phyloP scores from a whole-genome alignment of 208 protist genomes.

The Blechomonas ayalai region DNA sequence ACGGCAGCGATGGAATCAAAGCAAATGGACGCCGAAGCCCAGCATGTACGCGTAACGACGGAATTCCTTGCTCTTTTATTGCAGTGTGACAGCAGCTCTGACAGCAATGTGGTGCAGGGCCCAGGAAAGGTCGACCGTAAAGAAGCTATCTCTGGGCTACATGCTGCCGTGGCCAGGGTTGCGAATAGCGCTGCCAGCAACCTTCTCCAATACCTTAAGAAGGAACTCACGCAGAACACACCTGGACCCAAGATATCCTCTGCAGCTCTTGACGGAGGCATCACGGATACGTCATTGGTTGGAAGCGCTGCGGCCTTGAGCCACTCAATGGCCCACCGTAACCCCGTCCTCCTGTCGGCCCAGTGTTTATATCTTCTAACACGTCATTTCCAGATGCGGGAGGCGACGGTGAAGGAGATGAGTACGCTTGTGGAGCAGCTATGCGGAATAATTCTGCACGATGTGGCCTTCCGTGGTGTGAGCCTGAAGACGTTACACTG shows the following conservation, averaged over 20 bases:
- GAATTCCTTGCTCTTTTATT: constrained; percentile 32
- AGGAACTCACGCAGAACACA: constrained; percentile 11
- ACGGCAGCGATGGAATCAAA: too few relatives aligned
- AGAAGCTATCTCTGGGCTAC: constrained; percentile 17
- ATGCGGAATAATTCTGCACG: constrained; percentile 19
- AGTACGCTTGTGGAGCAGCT: constrained; percentile 40
- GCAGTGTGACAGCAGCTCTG: constrained; percentile 38
- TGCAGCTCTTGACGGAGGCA: constrained; percentile 1
- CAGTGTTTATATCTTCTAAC: constrained; percentile 82
- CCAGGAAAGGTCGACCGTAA: constrained; percentile 6
- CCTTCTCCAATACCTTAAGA: constrained; percentile 36
- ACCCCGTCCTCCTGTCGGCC: constrained; percentile 51
- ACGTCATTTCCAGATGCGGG: constrained; percentile 78
- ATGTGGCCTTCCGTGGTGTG: constrained; percentile 16
- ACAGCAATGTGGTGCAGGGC: constrained; percentile 14
- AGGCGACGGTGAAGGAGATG: constrained; percentile 43
- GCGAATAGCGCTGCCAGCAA: constrained; percentile 29
- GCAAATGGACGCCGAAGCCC: too few relatives aligned
- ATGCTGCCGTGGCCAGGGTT: constrained; percentile 19
- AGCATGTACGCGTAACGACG: constrained; percentile 8
- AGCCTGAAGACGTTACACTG: too few relatives aligned
- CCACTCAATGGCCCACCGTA: too few relatives aligned
- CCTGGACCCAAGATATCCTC: not conserved
- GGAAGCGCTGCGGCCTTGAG: not conserved
- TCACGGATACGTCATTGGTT: not conserved